Conservation (phyloP, 2,329 filamentous ascomycete species). For the Nectriaceae sp. region DNA sequence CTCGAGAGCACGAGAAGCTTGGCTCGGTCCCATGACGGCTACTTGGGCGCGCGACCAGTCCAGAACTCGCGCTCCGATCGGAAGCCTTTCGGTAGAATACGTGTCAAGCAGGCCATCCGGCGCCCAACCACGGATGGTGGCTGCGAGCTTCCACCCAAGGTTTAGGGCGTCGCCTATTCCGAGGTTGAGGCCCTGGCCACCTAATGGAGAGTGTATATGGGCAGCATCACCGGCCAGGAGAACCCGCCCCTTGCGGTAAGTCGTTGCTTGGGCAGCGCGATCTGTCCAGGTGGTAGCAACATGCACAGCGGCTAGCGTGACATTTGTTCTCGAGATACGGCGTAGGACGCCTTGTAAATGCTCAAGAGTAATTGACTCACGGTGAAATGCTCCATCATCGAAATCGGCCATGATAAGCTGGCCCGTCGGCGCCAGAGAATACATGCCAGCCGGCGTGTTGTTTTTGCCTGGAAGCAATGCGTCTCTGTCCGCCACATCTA, state of each 20-base stretch:
- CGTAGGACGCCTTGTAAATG: conserved; percentile 24
- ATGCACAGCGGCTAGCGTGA: conserved; percentile 27
- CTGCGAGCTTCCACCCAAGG: conserved; percentile 51
- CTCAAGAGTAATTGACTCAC: conserved; percentile 12
- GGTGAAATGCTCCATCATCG: conserved; percentile 21
- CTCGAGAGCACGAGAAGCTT: conserved; percentile 22
- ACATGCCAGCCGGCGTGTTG: conserved; percentile 29
- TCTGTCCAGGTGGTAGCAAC: conserved; percentile 28
- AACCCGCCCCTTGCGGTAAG: conserved; percentile 42
- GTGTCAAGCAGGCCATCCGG: conserved; percentile 40
- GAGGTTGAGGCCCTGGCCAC: conserved; percentile 54
- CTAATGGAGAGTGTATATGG: conserved; percentile 50
- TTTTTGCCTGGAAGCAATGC: conserved; percentile 29
- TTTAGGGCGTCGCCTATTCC: conserved; percentile 53
- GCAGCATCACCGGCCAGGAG: conserved; percentile 53
- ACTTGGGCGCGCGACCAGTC: conserved; percentile 42
- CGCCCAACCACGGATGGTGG: conserved; percentile 32
- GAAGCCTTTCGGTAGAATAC: conserved; percentile 49
- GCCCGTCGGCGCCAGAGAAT: conserved; percentile 15
- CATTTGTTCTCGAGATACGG: conserved; percentile 19
- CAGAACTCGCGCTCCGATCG: conserved; percentile 41
- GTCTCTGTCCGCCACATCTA: conserved; percentile 34
- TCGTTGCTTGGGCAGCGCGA: conserved; percentile 28
- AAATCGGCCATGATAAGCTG: conserved; percentile 23
- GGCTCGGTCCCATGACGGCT: conserved; percentile 28